Conservation (phyloP, 176 grass and related monocot species). For the Hyparrhenia diplandra region DNA sequence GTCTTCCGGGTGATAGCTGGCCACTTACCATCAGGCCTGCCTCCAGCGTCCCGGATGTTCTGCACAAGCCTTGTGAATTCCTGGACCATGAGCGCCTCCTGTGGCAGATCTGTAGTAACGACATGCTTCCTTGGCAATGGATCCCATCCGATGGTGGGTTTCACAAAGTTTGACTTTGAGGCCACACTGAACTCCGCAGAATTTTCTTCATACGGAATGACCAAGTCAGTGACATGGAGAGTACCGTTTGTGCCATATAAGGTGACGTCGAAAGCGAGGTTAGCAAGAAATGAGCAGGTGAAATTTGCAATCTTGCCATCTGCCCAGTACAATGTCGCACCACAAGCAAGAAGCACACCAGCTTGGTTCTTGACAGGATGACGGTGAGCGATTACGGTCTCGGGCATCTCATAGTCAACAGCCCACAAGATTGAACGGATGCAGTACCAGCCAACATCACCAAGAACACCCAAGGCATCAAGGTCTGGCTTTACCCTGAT, state of each 20-base stretch:
- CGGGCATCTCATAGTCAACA: conserved; percentile 52
- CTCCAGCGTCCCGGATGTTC: conserved; percentile 45
- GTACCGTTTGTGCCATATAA: conserved; percentile 14
- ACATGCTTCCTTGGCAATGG: conserved; percentile 45
- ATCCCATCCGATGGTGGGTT: conserved; percentile 49
- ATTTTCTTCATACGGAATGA: conserved; percentile 62
- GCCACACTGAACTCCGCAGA: conserved; percentile 37
- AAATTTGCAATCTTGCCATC: conserved; percentile 53
- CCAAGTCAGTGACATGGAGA: conserved; percentile 56
- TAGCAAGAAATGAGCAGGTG: conserved; percentile 49
- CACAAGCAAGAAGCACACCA: conserved; percentile 57
- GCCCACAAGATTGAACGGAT: conserved; percentile 69
- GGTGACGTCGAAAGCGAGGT: no score
- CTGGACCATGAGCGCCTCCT: conserved; percentile 65
- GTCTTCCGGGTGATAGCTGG: conserved; percentile 62
- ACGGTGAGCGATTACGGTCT: conserved; percentile 32
- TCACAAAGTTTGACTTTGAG: conserved; percentile 30
- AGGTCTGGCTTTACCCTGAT: conserved; percentile 84
- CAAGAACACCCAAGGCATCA: conserved; percentile 66
- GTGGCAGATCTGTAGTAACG: conserved; percentile 43
- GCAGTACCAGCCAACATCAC: conserved; percentile 76
- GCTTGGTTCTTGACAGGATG: conserved; percentile 48
- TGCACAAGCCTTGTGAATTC: conserved; percentile 60
- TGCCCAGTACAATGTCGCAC: conserved; percentile 48
- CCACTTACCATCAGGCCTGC: conserved; percentile 65